Evolutionary conservation across 2,329 filamentous ascomycete species (phyloP).

Genomic region (Trichophyton mentagrophytes): DNA sequence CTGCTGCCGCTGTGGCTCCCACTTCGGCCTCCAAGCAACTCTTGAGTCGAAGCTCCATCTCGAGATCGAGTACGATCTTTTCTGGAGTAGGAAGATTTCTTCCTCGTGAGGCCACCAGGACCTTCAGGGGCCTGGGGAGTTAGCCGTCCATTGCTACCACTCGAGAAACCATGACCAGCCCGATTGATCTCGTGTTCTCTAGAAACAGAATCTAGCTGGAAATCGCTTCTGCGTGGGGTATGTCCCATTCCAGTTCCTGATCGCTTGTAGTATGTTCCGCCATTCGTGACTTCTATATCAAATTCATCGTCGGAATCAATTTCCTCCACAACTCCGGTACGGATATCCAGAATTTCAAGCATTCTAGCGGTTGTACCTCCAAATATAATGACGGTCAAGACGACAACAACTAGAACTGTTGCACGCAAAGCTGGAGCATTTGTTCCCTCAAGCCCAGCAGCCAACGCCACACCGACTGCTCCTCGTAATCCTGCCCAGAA

Average conservation of each 20-base stretch:
- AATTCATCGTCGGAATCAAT: slow-evolving; percentile 98
- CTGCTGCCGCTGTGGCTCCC: slow-evolving; percentile 34
- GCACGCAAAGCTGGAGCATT: slow-evolving; percentile 76
- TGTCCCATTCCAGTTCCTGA: slow-evolving; percentile 66
- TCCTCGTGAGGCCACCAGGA: slow-evolving; percentile 32
- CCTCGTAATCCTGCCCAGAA: slow-evolving; percentile 96
- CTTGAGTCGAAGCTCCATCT: slow-evolving; percentile 35
- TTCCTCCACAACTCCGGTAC: slow-evolving; percentile 91
- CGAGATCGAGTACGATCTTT: slow-evolving; percentile 30
- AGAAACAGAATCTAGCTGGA: slow-evolving; percentile 40
- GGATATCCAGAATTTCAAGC: slow-evolving; percentile 93
- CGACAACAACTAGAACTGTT: slow-evolving; percentile 93
- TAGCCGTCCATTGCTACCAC: slow-evolving; percentile 43
- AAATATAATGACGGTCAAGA: slow-evolving; percentile 96
- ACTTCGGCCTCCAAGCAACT: slow-evolving; percentile 36
- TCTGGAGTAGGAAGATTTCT: slow-evolving; percentile 40
- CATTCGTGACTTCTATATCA: slow-evolving; percentile 70
- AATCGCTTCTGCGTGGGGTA: slow-evolving; percentile 51
- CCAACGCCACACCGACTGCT: slow-evolving; percentile 87
- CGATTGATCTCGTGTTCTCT: slow-evolving; percentile 25
- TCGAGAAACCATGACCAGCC: slow-evolving; percentile 40
- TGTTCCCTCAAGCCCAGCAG: slow-evolving; percentile 70
- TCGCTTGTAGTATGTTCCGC: slow-evolving; percentile 68
- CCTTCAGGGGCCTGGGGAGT: slow-evolving; percentile 32
- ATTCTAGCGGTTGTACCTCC: slow-evolving; percentile 94